Percentiles rank a stretch among this genome's conserved stretches.
These are phyloP conservation scores for Colletotrichum caudatum DNA, from an alignment of 2,329 filamentous ascomycete genomes.

Conservation along the genomic window DNA sequence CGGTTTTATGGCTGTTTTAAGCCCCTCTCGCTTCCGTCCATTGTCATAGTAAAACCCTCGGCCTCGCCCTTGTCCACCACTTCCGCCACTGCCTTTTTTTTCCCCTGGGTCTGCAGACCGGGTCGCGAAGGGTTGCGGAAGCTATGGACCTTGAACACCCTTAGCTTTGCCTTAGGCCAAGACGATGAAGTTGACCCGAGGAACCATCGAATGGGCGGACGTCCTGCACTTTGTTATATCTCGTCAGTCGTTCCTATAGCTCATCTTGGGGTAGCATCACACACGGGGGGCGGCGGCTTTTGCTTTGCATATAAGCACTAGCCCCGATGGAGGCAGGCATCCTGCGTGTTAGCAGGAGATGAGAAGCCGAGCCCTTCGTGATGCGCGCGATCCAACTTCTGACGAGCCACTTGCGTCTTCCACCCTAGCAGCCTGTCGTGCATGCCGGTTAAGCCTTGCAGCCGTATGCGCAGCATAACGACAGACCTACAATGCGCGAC, in stretches of 20 bases:
- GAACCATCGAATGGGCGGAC: background rate
- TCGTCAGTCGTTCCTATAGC: background rate
- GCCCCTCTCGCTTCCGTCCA: slow-evolving; percentile 28
- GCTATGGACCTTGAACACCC: slow-evolving; percentile 8
- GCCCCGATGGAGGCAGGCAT: background rate
- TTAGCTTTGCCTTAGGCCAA: background rate
- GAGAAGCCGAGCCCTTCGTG: background rate
- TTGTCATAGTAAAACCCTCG: background rate
- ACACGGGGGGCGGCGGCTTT: background rate
- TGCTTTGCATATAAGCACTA: background rate
- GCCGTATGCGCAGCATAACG: background rate
- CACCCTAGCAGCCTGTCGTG: slow-evolving; percentile 3
- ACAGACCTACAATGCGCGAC: background rate
- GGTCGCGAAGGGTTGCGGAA: slow-evolving; percentile 2
- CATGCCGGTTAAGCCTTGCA: slow-evolving; percentile 5
- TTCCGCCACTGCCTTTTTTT: background rate
- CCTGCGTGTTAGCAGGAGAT: background rate
- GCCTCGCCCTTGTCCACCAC: background rate
- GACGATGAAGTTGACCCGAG: slow-evolving; percentile 13
- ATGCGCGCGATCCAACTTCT: background rate
- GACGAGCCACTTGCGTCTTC: background rate
- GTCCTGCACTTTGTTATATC: background rate
- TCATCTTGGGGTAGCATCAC: background rate
- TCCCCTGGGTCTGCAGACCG: background rate
- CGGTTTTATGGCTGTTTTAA: slow-evolving; percentile 19